Evolutionary conservation across 1,284 basidiomycete species (phyloP), one percentile per base, ranked within the genome.

Genomic region (Spongiforma sp.): DNA sequence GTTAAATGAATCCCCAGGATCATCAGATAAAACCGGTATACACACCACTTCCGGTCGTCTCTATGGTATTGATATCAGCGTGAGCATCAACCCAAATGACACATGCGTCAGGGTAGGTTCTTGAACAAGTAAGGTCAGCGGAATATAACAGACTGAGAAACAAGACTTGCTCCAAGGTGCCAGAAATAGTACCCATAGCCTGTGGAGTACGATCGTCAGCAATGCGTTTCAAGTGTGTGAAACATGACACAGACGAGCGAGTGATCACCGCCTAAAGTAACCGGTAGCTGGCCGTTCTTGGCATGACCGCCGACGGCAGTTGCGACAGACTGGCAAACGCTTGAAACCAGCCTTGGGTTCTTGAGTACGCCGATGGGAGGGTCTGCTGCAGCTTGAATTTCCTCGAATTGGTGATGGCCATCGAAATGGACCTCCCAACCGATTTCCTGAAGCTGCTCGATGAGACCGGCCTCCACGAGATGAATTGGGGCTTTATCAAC

Each of bases 181-280:
- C 94, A 15, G 89, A 91, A 65, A 95, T 91, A 28, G 96, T 98
- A 17, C 94, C 96, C 90, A 98, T 92, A 2, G 94, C 95, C 91
- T 95, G 61, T 37, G 63, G 60, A 63, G 56, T 59, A 12, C 36
- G 36, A 9, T 39, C 26, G 46, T 65, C 21, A 70, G 58, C 39
- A 53, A 36, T 24, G 33, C 6, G 36, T 17, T 19, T 34, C n/a
- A 68, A 54, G 41, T 53, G 65, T 21, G 48, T 39, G 58, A 39
- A 60, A 57, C 57, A 56, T 30, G 64, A 46, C 55, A 82, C 90
- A 66, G 67, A 93, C 94, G 75, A 99, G 80, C 60, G 94, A 96
- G 79, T 99, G 96, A 77, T 99, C 96, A 15, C 98, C 98, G 21
- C 97, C 98, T n/a, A 99, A 83, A 2, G 96, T 99, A 19, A 99